Conservation (phyloP, 2,329 filamentous ascomycete species). For the Nigrospora osmanthi region DNA sequence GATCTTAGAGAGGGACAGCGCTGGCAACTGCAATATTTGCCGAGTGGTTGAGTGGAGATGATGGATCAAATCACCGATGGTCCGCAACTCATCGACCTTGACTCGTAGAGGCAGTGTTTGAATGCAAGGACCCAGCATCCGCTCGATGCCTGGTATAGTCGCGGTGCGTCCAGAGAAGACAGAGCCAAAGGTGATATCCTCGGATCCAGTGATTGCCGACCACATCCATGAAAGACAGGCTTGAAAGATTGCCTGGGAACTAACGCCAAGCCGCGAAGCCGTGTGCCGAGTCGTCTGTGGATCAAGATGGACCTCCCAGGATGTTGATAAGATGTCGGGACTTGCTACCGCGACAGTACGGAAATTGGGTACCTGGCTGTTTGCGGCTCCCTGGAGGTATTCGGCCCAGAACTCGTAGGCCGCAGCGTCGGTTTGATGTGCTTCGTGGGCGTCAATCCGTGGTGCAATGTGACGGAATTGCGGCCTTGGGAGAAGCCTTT, state of each 20-base stretch:
- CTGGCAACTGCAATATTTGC: conserved; percentile 54
- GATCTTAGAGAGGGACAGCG: conserved; percentile 61
- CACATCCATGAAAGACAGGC: conserved; percentile 61
- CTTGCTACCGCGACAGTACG: conserved; percentile 25
- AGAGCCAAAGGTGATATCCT: conserved; percentile 67
- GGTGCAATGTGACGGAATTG: conserved; percentile 54
- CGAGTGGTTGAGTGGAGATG: conserved; percentile 60
- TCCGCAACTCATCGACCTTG: conserved; percentile 42
- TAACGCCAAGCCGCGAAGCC: conserved; percentile 37
- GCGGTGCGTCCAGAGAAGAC: conserved; percentile 77
- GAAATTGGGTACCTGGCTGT: conserved; percentile 51
- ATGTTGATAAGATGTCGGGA: conserved; percentile 16
- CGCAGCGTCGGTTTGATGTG: conserved; percentile 17
- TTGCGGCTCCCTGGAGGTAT: conserved; percentile 49
- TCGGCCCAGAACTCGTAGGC: conserved; percentile 63
- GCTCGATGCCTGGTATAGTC: conserved; percentile 62
- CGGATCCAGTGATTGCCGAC: conserved; percentile 51
- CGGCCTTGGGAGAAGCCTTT: conserved; percentile 30
- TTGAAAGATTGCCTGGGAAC: conserved; percentile 69
- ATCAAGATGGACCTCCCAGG: conserved; percentile 24
- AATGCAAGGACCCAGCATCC: conserved; percentile 73
- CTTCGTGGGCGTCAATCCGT: conserved; percentile 23
- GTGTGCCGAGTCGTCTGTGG: conserved; percentile 23
- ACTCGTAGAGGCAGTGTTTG: conserved; percentile 66
- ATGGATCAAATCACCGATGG: conserved; percentile 52